phyloP scores from a whole-genome alignment of 768 basidiomycete genomes.

The Russula olivacea region DNA sequence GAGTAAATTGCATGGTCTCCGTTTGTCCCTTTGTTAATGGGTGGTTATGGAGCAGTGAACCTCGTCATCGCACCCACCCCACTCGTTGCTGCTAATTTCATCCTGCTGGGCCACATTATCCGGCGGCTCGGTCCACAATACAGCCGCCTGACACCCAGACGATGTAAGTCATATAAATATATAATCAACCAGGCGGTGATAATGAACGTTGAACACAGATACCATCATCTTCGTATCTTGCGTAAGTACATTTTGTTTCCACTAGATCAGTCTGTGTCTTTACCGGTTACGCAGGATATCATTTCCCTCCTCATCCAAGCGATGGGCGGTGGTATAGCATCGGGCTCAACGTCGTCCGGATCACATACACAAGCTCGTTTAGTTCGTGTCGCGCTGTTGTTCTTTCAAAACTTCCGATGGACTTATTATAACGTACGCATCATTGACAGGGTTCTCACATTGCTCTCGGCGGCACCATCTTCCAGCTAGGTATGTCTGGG shows the following conservation, averaged over 20 bases:
- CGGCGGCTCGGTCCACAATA: conserved; percentile 17
- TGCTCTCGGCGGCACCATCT: conserved; percentile 19
- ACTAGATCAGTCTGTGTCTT: background rate
- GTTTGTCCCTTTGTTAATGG: background rate
- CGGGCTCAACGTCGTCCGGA: background rate
- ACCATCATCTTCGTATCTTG: conserved; percentile 16
- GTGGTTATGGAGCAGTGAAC: background rate
- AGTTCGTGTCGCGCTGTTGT: background rate
- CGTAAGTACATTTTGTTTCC: background rate
- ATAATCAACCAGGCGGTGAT: background rate
- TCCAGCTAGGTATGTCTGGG: conserved; percentile 17
- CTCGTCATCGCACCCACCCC: conserved; percentile 23
- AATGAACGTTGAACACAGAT: conserved; percentile 9
- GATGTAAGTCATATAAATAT: conserved; percentile 11
- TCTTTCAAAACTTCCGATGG: background rate
- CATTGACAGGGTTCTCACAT: conserved; percentile 14
- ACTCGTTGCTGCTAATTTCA: conserved; percentile 23
- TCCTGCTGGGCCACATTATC: conserved; percentile 22
- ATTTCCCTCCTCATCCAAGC: conserved; percentile 18
- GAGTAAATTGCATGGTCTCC: background rate
- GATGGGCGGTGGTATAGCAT: conserved; percentile 18
- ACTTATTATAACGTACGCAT: background rate
- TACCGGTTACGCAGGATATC: conserved; percentile 18
- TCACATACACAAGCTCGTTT: background rate
- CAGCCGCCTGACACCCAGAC: conserved; percentile 19